Base-by-base conservation (phyloP, 495 filamentous ascomycete species). In the Tuber umbilicatum region DNA sequence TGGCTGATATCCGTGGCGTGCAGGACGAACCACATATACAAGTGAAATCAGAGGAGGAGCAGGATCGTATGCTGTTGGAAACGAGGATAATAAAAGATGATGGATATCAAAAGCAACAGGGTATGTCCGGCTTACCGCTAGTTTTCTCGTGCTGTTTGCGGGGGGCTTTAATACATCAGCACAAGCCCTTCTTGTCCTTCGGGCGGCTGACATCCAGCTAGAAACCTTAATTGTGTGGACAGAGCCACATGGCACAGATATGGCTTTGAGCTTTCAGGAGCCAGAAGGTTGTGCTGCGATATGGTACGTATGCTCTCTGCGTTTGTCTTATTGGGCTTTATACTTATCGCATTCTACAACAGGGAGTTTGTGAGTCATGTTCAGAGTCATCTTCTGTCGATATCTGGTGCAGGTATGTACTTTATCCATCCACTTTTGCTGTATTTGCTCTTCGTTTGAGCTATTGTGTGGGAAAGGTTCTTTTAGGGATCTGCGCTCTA, bases 191-290 rank as follows among this genome's bases (percentile, higher is more conserved):
- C 45, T 27, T 47, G 35, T 72, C 37, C 73, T 43, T 14, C 21
- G 37, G 39, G 40, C 39, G 68, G 74, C 78, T 87, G 78, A 86
- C 76, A 37, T 60, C 68, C 45, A 55, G 77, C n/a, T 73, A 82
- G 95, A 98, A 83, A 99, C 95, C 23, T 88, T 99, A 68, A 99
- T 99, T 69, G 94, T 99, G 68, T 99, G 95, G 95, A 97, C 95
- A 31, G 95, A 99, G 81, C 86, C 87, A 39, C 84, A 89, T 85
- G 91, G 91, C 40, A 90, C 92, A 74, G 95, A 99, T 82, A 98
- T 99, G 95, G 95, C 95, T 43, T 87, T 99, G 73, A 97, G 94
- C 83, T 99, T 99, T 83, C 95, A 99, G 84, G 96, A 98, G 84
- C 91, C 95, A 4, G 95, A 98, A 74, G 95, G 96, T 23, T 99